phyloP scores from a whole-genome alignment of 371 early-diverging fungal species.

The Fennellomyces sp. region DNA sequence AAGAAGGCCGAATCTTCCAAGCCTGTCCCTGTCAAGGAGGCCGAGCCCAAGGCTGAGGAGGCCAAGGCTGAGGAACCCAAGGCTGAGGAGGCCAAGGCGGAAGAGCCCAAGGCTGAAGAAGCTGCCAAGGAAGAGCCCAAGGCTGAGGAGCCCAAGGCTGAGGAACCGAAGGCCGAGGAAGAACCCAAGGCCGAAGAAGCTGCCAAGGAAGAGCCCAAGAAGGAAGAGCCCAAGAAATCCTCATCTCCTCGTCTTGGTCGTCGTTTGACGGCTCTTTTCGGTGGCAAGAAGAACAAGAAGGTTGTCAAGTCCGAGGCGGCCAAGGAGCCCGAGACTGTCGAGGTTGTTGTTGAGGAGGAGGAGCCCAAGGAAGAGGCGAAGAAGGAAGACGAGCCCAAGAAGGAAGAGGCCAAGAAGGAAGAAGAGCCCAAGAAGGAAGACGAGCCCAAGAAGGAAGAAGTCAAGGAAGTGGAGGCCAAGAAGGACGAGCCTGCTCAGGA shows the following conservation, averaged over 20 bases:
- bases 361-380: neutral
- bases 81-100: neutral
- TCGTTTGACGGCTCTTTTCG: conserved; percentile 15
- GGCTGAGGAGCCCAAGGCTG: conserved; percentile 9
- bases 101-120: conserved; percentile 5
- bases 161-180: neutral
- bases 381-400: neutral
- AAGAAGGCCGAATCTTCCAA: conserved; percentile 4
- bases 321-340: conserved; percentile 12
- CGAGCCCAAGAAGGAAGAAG: neutral
- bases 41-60: conserved; percentile 7
- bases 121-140: conserved; percentile 1
- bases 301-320: neutral
- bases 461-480: neutral
- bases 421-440: conserved; percentile 6
- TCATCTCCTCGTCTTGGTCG: conserved; percentile 11
- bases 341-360: conserved; percentile 7
- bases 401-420: neutral
- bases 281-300: conserved; percentile 13
- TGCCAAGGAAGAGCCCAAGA: conserved; percentile 18
- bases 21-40: conserved; percentile 20
- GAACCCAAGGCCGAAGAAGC: conserved; percentile 10
- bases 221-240: conserved; percentile 11
- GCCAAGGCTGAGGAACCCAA: neutral
- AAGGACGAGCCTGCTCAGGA: conserved; percentile 1